Evolutionary conservation across 2,329 filamentous ascomycete species (phyloP).

Genomic region (Penicillium concentricum): DNA sequence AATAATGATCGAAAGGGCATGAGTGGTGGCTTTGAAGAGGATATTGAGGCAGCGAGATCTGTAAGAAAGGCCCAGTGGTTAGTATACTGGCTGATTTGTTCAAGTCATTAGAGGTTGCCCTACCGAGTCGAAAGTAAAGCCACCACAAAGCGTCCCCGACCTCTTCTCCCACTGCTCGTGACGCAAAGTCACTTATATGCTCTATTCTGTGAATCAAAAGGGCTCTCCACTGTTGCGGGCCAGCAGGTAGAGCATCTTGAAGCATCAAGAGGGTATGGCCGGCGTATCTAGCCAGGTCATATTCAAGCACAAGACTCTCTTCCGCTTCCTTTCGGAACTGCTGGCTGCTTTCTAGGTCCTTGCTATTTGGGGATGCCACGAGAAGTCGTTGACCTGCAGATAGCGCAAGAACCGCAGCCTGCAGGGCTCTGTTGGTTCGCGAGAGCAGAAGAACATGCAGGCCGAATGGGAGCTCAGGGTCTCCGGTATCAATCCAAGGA

Average conservation of each 20-base stretch:
- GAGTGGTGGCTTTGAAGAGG: conserved; percentile 13
- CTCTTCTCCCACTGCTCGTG: conserved; percentile 6
- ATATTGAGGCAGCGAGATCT: conserved; percentile 25
- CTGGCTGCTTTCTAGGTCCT: conserved; percentile 8
- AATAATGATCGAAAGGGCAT: conserved; percentile 20
- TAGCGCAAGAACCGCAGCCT: conserved; percentile 22
- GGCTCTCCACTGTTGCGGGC: conserved; percentile 18
- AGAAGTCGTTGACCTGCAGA: conserved; percentile 18
- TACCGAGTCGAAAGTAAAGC: conserved; percentile 24
- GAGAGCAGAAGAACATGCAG: conserved; percentile 22
- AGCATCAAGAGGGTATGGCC: conserved; percentile 18
- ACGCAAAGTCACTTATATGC: neutral
- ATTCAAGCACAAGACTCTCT: conserved; percentile 9
- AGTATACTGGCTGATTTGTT: neutral
- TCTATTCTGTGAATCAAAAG: conserved; percentile 8
- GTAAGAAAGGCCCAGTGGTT: neutral
- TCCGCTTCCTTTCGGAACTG: conserved; percentile 21
- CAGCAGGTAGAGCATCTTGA: conserved; percentile 16
- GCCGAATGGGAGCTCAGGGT: conserved; percentile 23
- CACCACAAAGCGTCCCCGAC: conserved; percentile 21
- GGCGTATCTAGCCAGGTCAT: conserved; percentile 13
- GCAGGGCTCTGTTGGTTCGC: conserved; percentile 15
- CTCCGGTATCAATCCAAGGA: conserved; percentile 27
- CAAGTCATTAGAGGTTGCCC: accelerated
- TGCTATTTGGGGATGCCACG: neutral